Evolutionary conservation across 2,329 filamentous ascomycete genomes (phyloP), one percentile per base, ranked within the genome.

Genomic region (Aspergillus eucalypticola): DNA sequence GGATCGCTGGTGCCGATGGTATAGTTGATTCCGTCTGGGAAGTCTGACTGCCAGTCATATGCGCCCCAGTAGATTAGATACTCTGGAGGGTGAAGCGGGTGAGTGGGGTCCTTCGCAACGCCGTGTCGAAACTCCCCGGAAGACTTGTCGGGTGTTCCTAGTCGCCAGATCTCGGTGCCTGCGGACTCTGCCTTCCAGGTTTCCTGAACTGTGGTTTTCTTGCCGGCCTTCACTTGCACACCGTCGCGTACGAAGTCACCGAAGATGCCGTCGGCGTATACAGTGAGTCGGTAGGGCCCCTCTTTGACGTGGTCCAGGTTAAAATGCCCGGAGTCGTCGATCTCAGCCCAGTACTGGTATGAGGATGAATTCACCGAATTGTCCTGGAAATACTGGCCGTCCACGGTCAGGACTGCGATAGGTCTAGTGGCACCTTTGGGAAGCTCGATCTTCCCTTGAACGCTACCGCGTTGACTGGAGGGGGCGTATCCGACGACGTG

Each of bases 181-280:
- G 82, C 78, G 0, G 78, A 80, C 64, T 88, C 86, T 50, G 84
- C 78, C 2, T 69, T 72, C 85, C 86, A 88, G 39, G 65, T 73
- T 0, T 78, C 77, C 19, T 73, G 68, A 3, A 70, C 15, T 2
- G 74, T 77, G 10, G 71, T 77, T 3, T 75, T 77, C 5, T 71
- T 73, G 2, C 79, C 79, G 0, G 81, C 75, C 5, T 69, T 69
- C 5, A 87, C 70, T 2, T 74, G 71, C 10, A 84, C 67, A 41
- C 78, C 75, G 59, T 89, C 86, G 61, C 84, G 79, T 1, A 79
- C 73, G 65, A 81, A 87, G 64, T 88, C 79, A 0, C 86, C 86
- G 60, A 89, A 89, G 42, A 88, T 79, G 0, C 82, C 83, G 10
- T 85, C 82, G 0, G 86, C 87, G 64, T 88, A 88, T 29, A 89